Percentiles rank a stretch among this genome's conserved stretches.
phyloP scores from a whole-genome alignment of 2,329 filamentous ascomycete species.

The Alternaria sp. region DNA sequence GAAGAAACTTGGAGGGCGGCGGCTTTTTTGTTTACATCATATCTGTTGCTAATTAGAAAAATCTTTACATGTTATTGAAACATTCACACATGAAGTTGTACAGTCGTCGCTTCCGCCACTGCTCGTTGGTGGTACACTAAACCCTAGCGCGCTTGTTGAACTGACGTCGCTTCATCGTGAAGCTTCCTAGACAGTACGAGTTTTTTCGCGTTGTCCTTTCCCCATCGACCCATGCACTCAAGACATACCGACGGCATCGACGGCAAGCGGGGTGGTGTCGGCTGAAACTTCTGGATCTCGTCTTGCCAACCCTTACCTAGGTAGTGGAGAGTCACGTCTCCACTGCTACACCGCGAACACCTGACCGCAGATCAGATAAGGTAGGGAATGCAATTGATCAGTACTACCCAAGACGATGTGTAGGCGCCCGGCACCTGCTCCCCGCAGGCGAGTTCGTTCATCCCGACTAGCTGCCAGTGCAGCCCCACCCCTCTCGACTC shows the following conservation, averaged over 20 bases:
- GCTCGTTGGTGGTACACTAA: conserved; percentile 5
- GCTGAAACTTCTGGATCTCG: background rate
- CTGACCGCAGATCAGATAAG: background rate
- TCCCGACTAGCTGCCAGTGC: conserved; percentile 1
- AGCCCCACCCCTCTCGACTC: conserved; percentile 4
- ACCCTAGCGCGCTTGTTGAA: background rate
- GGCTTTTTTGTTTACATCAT: background rate
- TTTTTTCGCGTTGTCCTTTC: background rate
- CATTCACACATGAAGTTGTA: background rate
- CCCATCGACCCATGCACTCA: background rate
- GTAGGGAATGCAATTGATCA: background rate
- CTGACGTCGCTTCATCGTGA: background rate
- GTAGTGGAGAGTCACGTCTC: background rate
- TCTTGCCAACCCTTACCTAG: background rate
- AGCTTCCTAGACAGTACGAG: background rate
- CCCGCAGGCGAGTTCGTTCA: conserved; percentile 3
- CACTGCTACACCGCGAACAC: background rate
- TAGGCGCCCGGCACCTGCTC: conserved; percentile 7
- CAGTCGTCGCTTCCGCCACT: background rate
- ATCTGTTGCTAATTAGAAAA: background rate
- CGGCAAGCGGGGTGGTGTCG: background rate
- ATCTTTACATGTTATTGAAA: background rate
- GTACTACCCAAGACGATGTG: background rate
- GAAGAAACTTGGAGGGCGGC: background rate
- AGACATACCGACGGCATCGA: background rate